These are phyloP conservation scores for Serpula lacrymans DNA, from an alignment of 768 basidiomycete genomes.

Conservation along the genomic window DNA sequence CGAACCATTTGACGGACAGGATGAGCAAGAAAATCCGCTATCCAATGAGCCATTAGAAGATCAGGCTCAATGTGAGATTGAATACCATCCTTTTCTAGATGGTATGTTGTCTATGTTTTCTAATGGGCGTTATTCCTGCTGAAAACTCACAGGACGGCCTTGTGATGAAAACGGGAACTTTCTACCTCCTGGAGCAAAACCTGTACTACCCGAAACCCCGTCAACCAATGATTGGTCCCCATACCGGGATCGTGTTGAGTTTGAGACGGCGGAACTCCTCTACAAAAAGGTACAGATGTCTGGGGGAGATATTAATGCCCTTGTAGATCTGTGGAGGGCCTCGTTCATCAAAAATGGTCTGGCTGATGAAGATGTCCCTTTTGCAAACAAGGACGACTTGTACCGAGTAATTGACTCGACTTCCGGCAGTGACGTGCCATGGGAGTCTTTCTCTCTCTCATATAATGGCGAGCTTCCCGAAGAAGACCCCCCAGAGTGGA, in stretches of 20 bases:
- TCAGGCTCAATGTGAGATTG: no score
- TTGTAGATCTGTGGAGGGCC: slow-evolving; percentile 13
- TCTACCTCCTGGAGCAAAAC: no score
- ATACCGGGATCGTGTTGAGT: slow-evolving; percentile 14
- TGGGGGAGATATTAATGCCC: slow-evolving; percentile 10
- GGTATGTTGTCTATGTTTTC: no score
- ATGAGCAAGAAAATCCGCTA: no score
- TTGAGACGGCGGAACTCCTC: slow-evolving; percentile 20
- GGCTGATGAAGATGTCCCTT: slow-evolving; percentile 28
- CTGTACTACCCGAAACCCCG: no score
- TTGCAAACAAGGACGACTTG: slow-evolving; percentile 26
- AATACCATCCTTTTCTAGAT: no score
- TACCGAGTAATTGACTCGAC: slow-evolving; percentile 32
- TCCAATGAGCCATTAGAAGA: no score
- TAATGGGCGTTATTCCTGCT: no score
- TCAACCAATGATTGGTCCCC: slow-evolving; percentile 21
- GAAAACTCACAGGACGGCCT: no score
- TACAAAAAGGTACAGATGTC: slow-evolving; percentile 20
- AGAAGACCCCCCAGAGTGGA: slow-evolving; percentile 17
- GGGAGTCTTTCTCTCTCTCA: slow-evolving; percentile 27
- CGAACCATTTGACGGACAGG: no score
- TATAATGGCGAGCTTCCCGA: slow-evolving; percentile 17
- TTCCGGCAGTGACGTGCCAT: slow-evolving; percentile 31
- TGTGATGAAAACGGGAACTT: no score
- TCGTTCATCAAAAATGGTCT: slow-evolving; percentile 5